Evolutionary conservation across 169 alveolate genomes (phyloP).

Genomic region (Eimeria zaria): DNA sequence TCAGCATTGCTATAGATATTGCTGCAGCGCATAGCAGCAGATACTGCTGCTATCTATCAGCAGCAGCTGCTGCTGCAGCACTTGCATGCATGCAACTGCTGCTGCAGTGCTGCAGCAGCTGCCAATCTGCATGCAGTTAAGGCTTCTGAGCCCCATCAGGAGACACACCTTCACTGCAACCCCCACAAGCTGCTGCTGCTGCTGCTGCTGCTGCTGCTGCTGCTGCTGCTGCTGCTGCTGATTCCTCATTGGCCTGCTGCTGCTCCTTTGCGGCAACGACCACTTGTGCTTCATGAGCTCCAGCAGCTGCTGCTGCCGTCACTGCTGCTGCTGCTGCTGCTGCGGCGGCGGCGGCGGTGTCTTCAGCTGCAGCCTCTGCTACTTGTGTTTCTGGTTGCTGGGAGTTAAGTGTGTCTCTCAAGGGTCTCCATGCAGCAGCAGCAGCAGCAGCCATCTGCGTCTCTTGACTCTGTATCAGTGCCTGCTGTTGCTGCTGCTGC

Average conservation of each 20-base stretch:
- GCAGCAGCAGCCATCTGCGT: constrained; percentile 1
- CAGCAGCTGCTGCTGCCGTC: constrained; percentile 8
- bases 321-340: constrained; percentile 22
- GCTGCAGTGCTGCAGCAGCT: constrained; percentile 1
- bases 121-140: neutral
- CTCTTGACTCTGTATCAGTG: neutral
- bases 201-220: neutral
- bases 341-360: neutral
- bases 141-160: neutral
- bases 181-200: neutral
- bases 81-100: neutral
- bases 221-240: constrained; percentile 8
- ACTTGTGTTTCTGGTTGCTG: neutral
- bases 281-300: neutral
- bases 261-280: neutral
- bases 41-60: neutral
- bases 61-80: constrained; percentile 26
- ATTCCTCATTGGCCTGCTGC: constrained; percentile 4
- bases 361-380: neutral
- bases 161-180: neutral
- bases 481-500: constrained; percentile 14
- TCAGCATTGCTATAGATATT: no score
- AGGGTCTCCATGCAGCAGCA: neutral
- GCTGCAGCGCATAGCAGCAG: constrained; percentile 6
- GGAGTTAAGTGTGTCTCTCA: neutral